A percentile compares a stretch with the other conserved stretches of the same genome.
phyloP scores from a whole-genome alignment of 768 basidiomycete genomes.

The Boletus huronensis region DNA sequence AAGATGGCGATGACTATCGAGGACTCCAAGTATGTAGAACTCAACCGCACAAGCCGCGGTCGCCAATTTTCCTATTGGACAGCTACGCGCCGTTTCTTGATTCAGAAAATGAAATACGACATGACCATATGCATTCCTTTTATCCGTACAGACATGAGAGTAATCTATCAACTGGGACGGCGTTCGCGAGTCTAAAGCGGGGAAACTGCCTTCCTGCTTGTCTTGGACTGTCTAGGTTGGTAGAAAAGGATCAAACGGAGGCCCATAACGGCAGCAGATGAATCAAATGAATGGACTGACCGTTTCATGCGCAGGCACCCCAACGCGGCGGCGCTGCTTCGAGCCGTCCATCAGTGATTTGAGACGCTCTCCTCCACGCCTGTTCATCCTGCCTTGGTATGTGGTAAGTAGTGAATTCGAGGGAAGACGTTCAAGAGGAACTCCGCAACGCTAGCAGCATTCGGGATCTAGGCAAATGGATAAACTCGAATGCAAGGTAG shows the following conservation, averaged over 20 bases:
- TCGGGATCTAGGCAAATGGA: no score
- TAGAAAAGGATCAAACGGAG: not conserved
- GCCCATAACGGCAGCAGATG: not conserved
- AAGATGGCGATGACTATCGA: not conserved
- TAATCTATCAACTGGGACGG: not conserved
- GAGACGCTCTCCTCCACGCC: not conserved
- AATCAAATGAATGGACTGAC: not conserved
- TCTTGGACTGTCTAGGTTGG: not conserved
- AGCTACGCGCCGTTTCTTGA: not conserved
- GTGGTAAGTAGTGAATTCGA: no score
- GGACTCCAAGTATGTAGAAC: not conserved
- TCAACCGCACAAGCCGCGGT: not conserved
- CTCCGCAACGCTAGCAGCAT: not conserved
- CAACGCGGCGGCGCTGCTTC: not conserved
- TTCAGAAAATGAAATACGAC: not conserved
- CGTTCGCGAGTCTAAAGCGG: not conserved
- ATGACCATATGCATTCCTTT: not conserved
- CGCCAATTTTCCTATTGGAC: conserved; percentile 19
- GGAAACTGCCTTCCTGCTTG: not conserved
- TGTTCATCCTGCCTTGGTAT: not conserved
- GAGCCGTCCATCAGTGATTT: not conserved
- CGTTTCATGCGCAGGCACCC: not conserved
- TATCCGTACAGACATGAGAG: not conserved
- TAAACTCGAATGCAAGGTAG: not conserved
- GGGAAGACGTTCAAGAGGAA: not conserved